phyloP scores from a whole-genome alignment of 2,329 filamentous ascomycete species.

The Hymenotorrendiella dingleyae region DNA sequence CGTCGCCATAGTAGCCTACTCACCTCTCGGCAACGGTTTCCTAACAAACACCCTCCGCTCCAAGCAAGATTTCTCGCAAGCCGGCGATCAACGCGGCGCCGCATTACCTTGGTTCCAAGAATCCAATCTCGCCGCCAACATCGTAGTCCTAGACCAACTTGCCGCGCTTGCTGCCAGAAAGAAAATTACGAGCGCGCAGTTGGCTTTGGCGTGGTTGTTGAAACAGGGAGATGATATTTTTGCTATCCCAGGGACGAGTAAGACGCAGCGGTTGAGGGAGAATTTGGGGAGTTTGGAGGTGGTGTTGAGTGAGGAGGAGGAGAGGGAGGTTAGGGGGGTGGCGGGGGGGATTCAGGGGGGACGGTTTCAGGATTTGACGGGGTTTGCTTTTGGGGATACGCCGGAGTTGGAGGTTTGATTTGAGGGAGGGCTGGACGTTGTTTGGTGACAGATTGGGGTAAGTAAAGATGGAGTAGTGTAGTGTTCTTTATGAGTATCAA shows the following conservation, averaged over 20 bases:
- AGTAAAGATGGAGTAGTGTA: too few relatives aligned
- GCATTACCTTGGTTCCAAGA: conserved; percentile 42
- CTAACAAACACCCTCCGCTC: conserved; percentile 32
- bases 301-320: conserved; percentile 32
- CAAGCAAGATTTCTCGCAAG: conserved; percentile 22
- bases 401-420: too few relatives aligned
- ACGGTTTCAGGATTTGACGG: too few relatives aligned
- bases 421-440: too few relatives aligned
- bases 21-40: conserved; percentile 48
- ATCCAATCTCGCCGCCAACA: conserved; percentile 51
- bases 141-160: conserved; percentile 47
- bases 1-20: conserved; percentile 49
- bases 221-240: conserved; percentile 54
- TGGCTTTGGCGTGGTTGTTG: conserved; percentile 59
- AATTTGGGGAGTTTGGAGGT: conserved; percentile 34
- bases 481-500: too few relatives aligned
- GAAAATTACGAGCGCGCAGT: conserved; percentile 46
- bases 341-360: too few relatives aligned
- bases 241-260: conserved; percentile 50
- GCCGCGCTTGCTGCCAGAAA: conserved; percentile 46
- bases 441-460: too few relatives aligned
- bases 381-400: too few relatives aligned
- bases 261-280: conserved; percentile 40
- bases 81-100: conserved; percentile 27
- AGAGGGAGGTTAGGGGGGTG: conserved; percentile 32